These are phyloP conservation scores for Hyaloscypha bicolor DNA, from an alignment of 495 filamentous ascomycete genomes.

Conservation along the genomic window DNA sequence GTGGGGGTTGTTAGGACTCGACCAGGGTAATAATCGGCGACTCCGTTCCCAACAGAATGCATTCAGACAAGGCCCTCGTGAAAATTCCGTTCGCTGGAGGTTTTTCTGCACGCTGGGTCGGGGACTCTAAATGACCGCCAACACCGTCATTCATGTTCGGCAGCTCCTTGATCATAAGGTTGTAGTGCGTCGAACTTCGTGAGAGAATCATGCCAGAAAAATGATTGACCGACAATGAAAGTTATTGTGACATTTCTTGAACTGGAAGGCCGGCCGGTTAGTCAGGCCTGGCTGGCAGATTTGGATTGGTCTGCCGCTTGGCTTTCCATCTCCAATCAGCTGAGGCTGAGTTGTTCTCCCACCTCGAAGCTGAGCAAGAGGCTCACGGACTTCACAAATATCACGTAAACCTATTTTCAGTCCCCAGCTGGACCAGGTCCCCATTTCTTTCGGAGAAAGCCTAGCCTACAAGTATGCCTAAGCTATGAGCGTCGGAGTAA, in stretches of 20 bases:
- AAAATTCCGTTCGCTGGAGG: too few relatives aligned
- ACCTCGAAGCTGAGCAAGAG: conserved; percentile 11
- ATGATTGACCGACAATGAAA: neutral
- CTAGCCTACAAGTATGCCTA: neutral
- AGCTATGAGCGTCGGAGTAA: neutral
- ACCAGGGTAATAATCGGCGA: too few relatives aligned
- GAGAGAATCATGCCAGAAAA: neutral
- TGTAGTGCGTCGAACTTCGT: neutral
- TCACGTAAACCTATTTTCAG: neutral
- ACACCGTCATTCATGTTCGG: too few relatives aligned
- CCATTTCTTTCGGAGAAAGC: neutral
- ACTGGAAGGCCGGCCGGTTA: neutral
- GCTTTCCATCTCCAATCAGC: conserved; percentile 10
- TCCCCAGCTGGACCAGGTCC: conserved; percentile 6
- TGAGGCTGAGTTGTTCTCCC: conserved; percentile 10
- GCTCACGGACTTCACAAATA: neutral
- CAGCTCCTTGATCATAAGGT: neutral
- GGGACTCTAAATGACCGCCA: too few relatives aligned
- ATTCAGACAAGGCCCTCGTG: too few relatives aligned
- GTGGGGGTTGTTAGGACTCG: too few relatives aligned
- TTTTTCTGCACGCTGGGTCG: too few relatives aligned
- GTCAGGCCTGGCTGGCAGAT: neutral
- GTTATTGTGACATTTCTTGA: neutral
- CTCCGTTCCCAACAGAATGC: too few relatives aligned
- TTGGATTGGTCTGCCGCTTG: neutral